Base-by-base conservation (phyloP, 306 rosid species). In the Cucumis melo region DNA sequence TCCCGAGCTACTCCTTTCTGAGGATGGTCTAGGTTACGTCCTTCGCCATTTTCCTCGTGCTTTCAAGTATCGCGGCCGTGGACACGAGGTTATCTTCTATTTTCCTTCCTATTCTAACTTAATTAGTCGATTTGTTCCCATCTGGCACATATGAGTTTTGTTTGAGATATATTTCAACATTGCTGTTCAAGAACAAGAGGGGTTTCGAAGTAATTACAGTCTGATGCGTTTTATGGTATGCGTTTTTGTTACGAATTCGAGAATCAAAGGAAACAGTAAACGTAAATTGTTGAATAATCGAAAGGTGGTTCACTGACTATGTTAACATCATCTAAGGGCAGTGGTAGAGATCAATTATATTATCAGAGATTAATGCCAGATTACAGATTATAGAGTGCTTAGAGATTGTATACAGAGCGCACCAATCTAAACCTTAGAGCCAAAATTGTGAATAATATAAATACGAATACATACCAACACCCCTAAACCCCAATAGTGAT, bases 41-140 rank as follows among this genome's bases (percentile, higher is more conserved):
- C 99, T 94, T 68, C 97, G 96, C 83, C 92, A 94, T 77, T 94
- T 94, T 54, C 97, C 99, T 77, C 85, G 87, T 73, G 74, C 87
- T 14, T 89, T 94, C 90, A 94, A 87, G 81, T 92, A 84, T 83
- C 92, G 88, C 20, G 97, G 97, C 61, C 96, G 88, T 10, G 95
- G 97, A 21, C 87, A 90, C 51, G 99, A 94, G 97, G 98, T 91
- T 61, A 10, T 55, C 32, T 74, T 51, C 72, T 32, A 8, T 13
- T 24, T 11, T 42, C 38, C 56, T 68, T 44, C 56, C 36, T 1
- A 68, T 10, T 21, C 1, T 20, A 0, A 3, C 13, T 10, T 67
- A n/a, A 20, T 5, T 5, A 44, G 38, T 21, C 1, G 20, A 42
- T 68, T 42, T 20, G 19, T 68, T 66, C 14, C 5, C 4, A 64